Evolutionary conservation across 345 rosid genomes (phyloP), one percentile per base, ranked within the genome.

Genomic region (Microcos paniculata): DNA sequence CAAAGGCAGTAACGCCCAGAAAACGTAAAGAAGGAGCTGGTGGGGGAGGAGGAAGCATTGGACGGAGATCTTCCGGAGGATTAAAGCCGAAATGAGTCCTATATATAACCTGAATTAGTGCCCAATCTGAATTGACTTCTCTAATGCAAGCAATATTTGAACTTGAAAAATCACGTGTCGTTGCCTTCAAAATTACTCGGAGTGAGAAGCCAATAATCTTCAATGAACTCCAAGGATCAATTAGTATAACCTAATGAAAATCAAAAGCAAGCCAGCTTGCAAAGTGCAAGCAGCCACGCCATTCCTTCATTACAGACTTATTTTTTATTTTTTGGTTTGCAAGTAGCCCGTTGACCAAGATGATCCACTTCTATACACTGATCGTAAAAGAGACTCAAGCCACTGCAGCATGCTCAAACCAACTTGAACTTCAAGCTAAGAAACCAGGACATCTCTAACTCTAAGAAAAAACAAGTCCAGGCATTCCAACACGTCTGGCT

Each of bases 21-120:
- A 73, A 38, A 43, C 64, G 52, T 9, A 52, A 51, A 15, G 61
- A 48, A 70, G 74, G 49, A 33, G 23, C 57, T n/a, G 73, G 26
- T 23, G 79, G 52, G 30, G 35, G 13, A 15, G 70, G 64, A 63
- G 76, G 69, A 75, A 55, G 72, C 69, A 63, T 55, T 51, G 23
- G 8, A 12, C 8, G 15, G 33, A 26, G 14, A 16, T 2, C 4
- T 23, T 28, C 42, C 2, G 8, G 72, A 68, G 46, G 68, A 23
- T 42, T 62, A 65, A 43, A 0, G 12, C 70, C 33, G 43, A 49
- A 65, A 65, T 14, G 46, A 1, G 6, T 3, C 6, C 6, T 7
- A 19, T 38, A 35, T 31, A 63, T 35, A 33, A 33, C 15, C 11
- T 63, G 69, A 0, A 23, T 38, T 9, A 3, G 24, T 38, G 23